phyloP scores from a whole-genome alignment of 2,329 filamentous ascomycete genomes.

The Chaetomiaceae sp. region DNA sequence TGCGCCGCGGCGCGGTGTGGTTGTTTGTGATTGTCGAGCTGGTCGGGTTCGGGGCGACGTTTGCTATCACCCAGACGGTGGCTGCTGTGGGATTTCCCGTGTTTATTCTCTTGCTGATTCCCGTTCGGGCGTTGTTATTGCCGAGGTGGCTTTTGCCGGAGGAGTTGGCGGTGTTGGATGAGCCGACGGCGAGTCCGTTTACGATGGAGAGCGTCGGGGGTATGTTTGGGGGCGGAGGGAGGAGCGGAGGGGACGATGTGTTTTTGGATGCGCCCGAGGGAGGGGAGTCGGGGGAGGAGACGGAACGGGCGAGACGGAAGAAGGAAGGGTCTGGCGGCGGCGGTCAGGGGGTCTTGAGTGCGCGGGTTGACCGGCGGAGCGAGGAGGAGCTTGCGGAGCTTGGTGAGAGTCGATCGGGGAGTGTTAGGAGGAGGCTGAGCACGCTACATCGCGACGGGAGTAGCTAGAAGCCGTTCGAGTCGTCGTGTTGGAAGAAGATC shows the following conservation, averaged over 20 bases:
- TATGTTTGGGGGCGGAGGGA: conserved; percentile 41
- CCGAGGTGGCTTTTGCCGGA: conserved; percentile 56
- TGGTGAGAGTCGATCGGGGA: conserved; percentile 27
- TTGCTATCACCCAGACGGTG: conserved; percentile 76
- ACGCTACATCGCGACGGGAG: conserved; percentile 12
- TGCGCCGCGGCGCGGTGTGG: conserved; percentile 66
- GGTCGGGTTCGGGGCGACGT: conserved; percentile 69
- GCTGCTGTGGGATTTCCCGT: conserved; percentile 78
- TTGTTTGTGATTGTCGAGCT: conserved; percentile 65
- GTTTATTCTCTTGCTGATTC: conserved; percentile 66
- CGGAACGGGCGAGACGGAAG: conserved; percentile 4
- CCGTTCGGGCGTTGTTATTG: conserved; percentile 59
- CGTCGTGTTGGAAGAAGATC: background rate
- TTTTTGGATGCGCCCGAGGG: conserved; percentile 11
- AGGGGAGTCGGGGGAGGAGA: conserved; percentile 4
- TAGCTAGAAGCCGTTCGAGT: background rate
- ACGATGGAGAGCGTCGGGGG: conserved; percentile 74
- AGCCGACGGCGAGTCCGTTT: conserved; percentile 69
- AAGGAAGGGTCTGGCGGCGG: conserved; percentile 1
- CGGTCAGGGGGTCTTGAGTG: conserved; percentile 4
- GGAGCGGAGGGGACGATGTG: background rate
- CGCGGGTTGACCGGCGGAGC: conserved; percentile 16
- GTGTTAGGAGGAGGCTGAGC: conserved; percentile 18
- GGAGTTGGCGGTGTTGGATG: conserved; percentile 63
- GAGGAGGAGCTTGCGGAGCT: conserved; percentile 37